Evolutionary conservation across 345 rosid genomes (phyloP).

Genomic region (Rhizophora mangle): DNA sequence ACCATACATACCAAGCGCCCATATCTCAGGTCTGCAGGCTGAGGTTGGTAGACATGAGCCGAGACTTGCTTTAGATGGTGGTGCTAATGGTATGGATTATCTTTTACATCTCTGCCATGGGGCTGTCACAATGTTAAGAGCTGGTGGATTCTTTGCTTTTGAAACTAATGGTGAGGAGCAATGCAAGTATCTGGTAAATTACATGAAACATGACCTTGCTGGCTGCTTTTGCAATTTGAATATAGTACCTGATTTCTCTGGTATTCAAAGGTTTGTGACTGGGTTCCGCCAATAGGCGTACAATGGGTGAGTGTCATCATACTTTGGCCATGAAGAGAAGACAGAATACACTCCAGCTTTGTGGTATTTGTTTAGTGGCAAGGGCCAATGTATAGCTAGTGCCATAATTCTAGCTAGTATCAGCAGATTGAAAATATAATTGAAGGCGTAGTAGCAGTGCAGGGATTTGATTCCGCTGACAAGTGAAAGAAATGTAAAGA

Average conservation of each 20-base stretch:
- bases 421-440: too few relatives aligned
- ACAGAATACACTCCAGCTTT: too few relatives aligned
- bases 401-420: too few relatives aligned
- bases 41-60: conserved; percentile 95
- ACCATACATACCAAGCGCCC: conserved; percentile 75
- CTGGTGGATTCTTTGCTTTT: conserved; percentile 77
- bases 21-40: conserved; percentile 67
- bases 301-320: neutral
- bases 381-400: too few relatives aligned
- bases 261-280: conserved; percentile 57
- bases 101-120: conserved; percentile 69
- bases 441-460: too few relatives aligned
- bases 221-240: conserved; percentile 49
- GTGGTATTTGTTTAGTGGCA: too few relatives aligned
- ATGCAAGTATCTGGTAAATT: conserved; percentile 58
- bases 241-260: conserved; percentile 66
- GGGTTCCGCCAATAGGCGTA: conserved; percentile 47
- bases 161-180: conserved; percentile 92
- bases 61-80: conserved; percentile 84
- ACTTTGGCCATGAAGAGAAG: neutral
- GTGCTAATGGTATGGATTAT: conserved; percentile 59
- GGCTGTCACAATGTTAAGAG: conserved; percentile 62
- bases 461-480: too few relatives aligned
- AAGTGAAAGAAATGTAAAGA: too few relatives aligned
- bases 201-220: conserved; percentile 35